phyloP scores from a whole-genome alignment of 2,329 filamentous ascomycete genomes.

The Diaporthe ilicicola region DNA sequence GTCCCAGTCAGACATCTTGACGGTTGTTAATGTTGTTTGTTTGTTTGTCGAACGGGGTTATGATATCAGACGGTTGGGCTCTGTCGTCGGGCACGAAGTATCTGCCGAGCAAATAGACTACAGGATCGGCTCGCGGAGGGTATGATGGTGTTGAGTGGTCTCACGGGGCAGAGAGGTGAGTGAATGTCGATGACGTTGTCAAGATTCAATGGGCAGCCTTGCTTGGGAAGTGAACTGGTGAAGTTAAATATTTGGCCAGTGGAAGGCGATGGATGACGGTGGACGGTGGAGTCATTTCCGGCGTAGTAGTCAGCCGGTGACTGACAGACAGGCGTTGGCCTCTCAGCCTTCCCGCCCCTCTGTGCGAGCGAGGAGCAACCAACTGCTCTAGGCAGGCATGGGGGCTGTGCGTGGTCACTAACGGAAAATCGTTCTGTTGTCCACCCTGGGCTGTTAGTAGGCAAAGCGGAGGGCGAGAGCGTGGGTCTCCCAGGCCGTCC shows the following conservation, averaged over 20 bases:
- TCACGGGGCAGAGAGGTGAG: neutral
- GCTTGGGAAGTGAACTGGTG: conserved; percentile 20
- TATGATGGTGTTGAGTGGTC: neutral
- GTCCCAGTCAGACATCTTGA: conserved; percentile 83
- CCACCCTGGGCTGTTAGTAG: neutral
- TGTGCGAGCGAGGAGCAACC: neutral
- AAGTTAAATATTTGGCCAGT: conserved; percentile 33
- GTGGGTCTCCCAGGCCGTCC: neutral
- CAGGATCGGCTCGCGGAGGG: neutral
- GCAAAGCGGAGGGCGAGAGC: neutral
- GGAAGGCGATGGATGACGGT: conserved; percentile 44
- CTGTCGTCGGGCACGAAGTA: conserved; percentile 26
- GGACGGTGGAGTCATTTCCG: conserved; percentile 34
- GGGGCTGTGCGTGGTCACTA: neutral
- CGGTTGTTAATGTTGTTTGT: conserved; percentile 45
- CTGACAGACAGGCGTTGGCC: conserved; percentile 34
- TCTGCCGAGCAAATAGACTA: neutral
- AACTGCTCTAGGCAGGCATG: neutral
- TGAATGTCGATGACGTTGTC: conserved; percentile 25
- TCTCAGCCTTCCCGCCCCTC: neutral
- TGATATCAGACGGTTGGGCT: conserved; percentile 33
- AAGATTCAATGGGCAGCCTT: neutral
- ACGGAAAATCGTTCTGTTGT: neutral
- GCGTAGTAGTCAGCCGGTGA: conserved; percentile 44
- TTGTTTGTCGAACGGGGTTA: conserved; percentile 21